Conservation (phyloP, 1,284 basidiomycete genomes). For the Ceratobasidium sp. region DNA sequence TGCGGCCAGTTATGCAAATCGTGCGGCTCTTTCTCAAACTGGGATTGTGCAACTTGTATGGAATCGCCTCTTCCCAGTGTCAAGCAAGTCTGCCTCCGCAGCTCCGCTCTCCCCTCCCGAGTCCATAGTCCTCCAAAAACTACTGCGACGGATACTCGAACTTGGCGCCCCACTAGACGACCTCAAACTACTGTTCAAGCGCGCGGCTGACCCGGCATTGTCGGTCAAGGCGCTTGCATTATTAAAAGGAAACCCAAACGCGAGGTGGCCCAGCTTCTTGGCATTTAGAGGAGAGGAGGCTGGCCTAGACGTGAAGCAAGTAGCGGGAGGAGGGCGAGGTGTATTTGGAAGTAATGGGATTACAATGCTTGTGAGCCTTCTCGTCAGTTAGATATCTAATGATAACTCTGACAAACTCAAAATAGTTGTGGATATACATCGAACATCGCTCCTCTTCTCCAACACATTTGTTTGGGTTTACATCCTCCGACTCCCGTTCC, state of each 20-base stretch:
- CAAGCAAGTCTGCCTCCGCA: background rate
- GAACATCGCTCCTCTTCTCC: slow-evolving; percentile 44
- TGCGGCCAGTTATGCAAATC: slow-evolving; percentile 72
- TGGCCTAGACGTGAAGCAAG: slow-evolving; percentile 31
- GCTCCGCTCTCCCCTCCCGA: slow-evolving; percentile 35
- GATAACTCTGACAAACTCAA: background rate
- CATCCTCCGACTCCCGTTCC: slow-evolving; percentile 23
- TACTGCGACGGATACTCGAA: slow-evolving; percentile 74
- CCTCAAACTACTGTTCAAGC: slow-evolving; percentile 70
- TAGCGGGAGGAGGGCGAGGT: slow-evolving; percentile 32
- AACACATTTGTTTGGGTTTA: slow-evolving; percentile 37
- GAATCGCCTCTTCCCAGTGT: slow-evolving; percentile 50
- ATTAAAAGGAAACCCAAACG: slow-evolving; percentile 41
- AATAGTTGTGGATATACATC: slow-evolving; percentile 49
- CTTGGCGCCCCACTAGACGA: slow-evolving; percentile 75
- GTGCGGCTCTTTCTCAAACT: slow-evolving; percentile 71
- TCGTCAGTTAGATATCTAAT: background rate
- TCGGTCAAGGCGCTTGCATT: slow-evolving; percentile 11
- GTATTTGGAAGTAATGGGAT: slow-evolving; percentile 42
- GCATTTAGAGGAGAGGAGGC: slow-evolving; percentile 39
- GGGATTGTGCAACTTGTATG: slow-evolving; percentile 70
- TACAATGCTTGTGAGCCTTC: slow-evolving; percentile 43
- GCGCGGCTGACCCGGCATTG: slow-evolving; percentile 54
- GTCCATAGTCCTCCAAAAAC: slow-evolving; percentile 64
- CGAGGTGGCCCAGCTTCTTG: slow-evolving; percentile 49